phyloP scores from a whole-genome alignment of 192 early-diverging fungal genomes.

The Coemansia sp. region DNA sequence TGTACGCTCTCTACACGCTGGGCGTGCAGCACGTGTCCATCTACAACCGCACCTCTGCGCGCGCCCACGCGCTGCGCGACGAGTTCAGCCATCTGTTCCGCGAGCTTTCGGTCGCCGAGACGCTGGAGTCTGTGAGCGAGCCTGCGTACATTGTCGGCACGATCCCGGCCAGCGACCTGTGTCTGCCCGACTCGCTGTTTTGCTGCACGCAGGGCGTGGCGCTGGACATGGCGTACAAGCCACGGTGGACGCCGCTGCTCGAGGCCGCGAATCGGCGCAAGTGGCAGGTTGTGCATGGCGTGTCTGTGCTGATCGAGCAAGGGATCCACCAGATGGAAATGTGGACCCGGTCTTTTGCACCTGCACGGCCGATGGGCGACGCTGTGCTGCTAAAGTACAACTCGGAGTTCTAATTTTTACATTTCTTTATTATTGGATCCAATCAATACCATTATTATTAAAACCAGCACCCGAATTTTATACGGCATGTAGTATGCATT shows the following conservation, averaged over 20 bases:
- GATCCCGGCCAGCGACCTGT: conserved; percentile 77
- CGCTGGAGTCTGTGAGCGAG: conserved; percentile 29
- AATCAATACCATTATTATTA: too few relatives aligned
- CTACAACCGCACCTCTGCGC: conserved; percentile 83
- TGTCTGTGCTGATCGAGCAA: conserved; percentile 89
- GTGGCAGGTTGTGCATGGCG: conserved; percentile 75
- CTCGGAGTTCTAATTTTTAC: conserved; percentile 29
- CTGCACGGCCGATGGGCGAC: conserved; percentile 28
- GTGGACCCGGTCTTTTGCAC: conserved; percentile 64
- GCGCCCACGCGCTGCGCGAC: conserved; percentile 64
- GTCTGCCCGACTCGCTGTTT: conserved; percentile 56
- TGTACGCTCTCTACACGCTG: conserved; percentile 76
- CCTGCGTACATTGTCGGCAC: conserved; percentile 76
- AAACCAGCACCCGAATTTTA: too few relatives aligned
- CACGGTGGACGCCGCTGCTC: conserved; percentile 79
- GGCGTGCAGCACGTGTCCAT: conserved; percentile 67
- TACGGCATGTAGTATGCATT: too few relatives aligned
- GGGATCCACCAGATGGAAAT: conserved; percentile 85
- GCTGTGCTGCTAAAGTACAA: conserved; percentile 45
- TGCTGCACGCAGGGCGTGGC: conserved; percentile 65
- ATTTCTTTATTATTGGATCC: not conserved
- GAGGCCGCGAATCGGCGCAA: conserved; percentile 56
- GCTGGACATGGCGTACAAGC: conserved; percentile 94
- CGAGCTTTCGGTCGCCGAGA: conserved; percentile 44
- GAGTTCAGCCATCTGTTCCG: conserved; percentile 60